A percentile compares a stretch with the other conserved stretches of the same genome.
These are phyloP conservation scores for Globisporangium perplexum DNA, from an alignment of 352 stramenopile genomes.

Conservation along the genomic window DNA sequence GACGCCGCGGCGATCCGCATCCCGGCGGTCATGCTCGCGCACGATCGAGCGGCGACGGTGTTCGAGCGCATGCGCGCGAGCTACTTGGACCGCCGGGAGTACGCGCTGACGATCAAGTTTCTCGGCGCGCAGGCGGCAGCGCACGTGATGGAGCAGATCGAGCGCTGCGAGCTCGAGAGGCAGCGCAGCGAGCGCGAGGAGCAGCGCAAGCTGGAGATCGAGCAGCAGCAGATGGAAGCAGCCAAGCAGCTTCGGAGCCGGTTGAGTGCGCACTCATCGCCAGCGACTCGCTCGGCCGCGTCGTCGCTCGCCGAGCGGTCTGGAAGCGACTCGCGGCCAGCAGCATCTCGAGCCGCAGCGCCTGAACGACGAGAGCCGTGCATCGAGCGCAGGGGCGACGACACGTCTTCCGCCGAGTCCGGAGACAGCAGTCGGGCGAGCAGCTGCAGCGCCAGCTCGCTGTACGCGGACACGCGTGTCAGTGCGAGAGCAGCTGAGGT, in stretches of 20 bases:
- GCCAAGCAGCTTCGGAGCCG: slow-evolving; percentile 47
- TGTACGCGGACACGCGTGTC: slow-evolving; percentile 10
- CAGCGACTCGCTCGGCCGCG: background rate
- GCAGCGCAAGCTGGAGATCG: slow-evolving; percentile 25
- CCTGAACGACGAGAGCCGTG: background rate
- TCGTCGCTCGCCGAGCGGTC: background rate
- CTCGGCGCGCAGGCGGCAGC: slow-evolving; percentile 46
- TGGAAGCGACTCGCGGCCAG: background rate
- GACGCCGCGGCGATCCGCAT: slow-evolving; percentile 30
- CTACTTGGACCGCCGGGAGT: slow-evolving; percentile 35
- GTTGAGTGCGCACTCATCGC: slow-evolving; percentile 11
- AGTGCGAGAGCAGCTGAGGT: slow-evolving; percentile 9
- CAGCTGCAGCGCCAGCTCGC: slow-evolving; percentile 2
- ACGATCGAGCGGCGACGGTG: slow-evolving; percentile 29
- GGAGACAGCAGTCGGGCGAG: background rate
- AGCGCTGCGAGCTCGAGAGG: slow-evolving; percentile 21
- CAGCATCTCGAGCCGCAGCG: background rate
- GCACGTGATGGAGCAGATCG: slow-evolving; percentile 43
- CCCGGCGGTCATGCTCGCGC: slow-evolving; percentile 58
- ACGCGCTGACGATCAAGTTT: slow-evolving; percentile 47
- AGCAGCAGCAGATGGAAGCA: slow-evolving; percentile 41
- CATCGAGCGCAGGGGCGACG: slow-evolving; percentile 1
- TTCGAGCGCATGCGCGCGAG: slow-evolving; percentile 50
- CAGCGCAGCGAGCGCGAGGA: slow-evolving; percentile 17
- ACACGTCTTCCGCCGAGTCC: slow-evolving; percentile 4